phyloP scores from a whole-genome alignment of 192 early-diverging fungal species.

The Rhizophagus prolifer region DNA sequence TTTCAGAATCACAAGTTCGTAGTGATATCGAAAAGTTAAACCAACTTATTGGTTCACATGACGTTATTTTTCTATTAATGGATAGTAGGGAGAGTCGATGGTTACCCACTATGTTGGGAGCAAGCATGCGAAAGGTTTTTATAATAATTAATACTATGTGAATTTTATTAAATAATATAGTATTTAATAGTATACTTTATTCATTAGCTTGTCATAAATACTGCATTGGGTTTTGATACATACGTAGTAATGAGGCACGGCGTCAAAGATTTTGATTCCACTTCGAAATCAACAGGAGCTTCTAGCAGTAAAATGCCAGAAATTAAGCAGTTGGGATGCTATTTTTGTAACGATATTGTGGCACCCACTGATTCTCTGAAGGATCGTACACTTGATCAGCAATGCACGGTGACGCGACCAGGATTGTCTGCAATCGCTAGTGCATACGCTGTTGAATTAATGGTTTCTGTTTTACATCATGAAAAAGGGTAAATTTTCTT shows the following conservation, averaged over 20 bases:
- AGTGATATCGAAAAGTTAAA: conserved; percentile 55
- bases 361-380: conserved; percentile 92
- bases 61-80: conserved; percentile 88
- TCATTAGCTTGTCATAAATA: conserved; percentile 79
- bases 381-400: conserved; percentile 94
- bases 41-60: conserved; percentile 70
- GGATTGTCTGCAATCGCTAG: conserved; percentile 89
- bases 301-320: conserved; percentile 8
- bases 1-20: conserved; percentile 40
- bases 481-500: conserved; percentile 55
- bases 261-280: conserved; percentile 37
- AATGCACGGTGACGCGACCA: conserved; percentile 97
- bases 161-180: too few species aligned
- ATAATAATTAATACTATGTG: neutral
- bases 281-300: conserved; percentile 8
- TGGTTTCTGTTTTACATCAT: conserved; percentile 87
- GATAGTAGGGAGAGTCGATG: conserved; percentile 95
- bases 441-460: conserved; percentile 86
- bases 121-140: conserved; percentile 57
- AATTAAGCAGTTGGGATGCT: conserved; percentile 77
- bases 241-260: conserved; percentile 98
- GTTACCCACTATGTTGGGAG: conserved; percentile 88
- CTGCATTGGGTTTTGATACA: conserved; percentile 94
- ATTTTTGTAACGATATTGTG: conserved; percentile 98
- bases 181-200: too few species aligned